Conservation (phyloP, 139 green algal species). For the Chlamydomonas sphaeroides region DNA sequence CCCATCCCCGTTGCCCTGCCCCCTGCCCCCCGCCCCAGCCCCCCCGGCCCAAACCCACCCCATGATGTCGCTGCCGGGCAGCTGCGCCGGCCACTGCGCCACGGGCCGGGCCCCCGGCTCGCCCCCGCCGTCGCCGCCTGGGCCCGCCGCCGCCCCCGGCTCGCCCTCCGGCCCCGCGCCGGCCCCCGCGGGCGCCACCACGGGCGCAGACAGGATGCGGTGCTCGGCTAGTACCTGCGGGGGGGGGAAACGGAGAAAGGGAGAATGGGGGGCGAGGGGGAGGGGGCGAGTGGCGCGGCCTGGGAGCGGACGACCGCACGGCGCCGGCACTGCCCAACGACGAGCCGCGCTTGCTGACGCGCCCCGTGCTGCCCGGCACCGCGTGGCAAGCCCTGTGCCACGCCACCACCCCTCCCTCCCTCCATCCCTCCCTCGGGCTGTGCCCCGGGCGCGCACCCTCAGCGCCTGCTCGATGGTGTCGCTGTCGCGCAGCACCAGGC, state of each 20-base stretch:
- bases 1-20: too few relatives aligned
- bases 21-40: too few relatives aligned
- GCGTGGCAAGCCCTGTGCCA: too few relatives aligned
- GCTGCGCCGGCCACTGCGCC: background rate
- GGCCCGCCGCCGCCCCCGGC: too few relatives aligned
- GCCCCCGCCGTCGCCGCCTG: background rate
- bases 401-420: background rate
- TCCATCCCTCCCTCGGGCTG: background rate
- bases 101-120: background rate
- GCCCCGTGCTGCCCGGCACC: too few relatives aligned
- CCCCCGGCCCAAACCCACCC: too few relatives aligned
- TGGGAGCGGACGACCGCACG: too few relatives aligned
- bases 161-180: background rate
- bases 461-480: conserved; percentile 60
- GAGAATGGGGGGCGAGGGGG: background rate
- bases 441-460: conserved; percentile 20
- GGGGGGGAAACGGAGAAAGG: background rate
- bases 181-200: conserved; percentile 52
- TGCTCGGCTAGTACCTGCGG: conserved; percentile 67
- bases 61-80: conserved; percentile 27
- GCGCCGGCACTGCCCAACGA: background rate
- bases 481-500: conserved; percentile 46
- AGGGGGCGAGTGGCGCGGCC: too few relatives aligned
- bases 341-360: too few relatives aligned
- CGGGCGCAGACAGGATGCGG: conserved; percentile 75